Evolutionary conservation across 176 grass and related monocot species (phyloP).

Genomic region (Luzula sylvatica): DNA sequence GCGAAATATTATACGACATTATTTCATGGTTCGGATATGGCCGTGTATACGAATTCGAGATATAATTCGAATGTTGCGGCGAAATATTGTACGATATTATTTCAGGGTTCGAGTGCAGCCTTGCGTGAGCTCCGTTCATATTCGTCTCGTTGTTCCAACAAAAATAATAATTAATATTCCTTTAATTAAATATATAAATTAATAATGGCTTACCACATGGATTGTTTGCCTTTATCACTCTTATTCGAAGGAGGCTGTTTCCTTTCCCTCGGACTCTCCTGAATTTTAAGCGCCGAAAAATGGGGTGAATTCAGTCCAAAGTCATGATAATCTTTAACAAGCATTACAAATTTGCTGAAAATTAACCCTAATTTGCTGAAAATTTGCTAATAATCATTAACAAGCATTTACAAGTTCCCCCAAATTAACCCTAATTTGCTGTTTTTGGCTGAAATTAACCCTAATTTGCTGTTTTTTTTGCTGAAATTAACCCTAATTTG

Average conservation of each 20-base stretch:
- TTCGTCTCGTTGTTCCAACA: slow-evolving; percentile 29
- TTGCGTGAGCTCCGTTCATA: slow-evolving; percentile 18
- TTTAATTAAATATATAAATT: no score
- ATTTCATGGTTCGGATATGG: slow-evolving; percentile 36
- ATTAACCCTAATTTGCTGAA: no score
- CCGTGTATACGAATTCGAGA: slow-evolving; percentile 14
- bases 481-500: no score
- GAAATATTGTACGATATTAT: slow-evolving; percentile 9
- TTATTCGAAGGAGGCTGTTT: slow-evolving; percentile 32
- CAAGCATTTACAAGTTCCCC: no score
- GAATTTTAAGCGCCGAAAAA: not conserved
- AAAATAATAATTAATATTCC: no score
- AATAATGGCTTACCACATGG: slow-evolving; percentile 29
- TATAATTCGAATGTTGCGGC: slow-evolving; percentile 12
- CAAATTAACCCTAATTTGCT: no score
- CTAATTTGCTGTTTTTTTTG: no score
- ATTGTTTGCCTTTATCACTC: slow-evolving; percentile 50
- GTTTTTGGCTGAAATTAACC: no score
- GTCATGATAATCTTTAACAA: no score
- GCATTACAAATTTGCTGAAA: no score
- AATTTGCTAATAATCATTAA: no score
- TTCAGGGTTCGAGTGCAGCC: slow-evolving; percentile 34
- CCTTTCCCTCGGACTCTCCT: slow-evolving; percentile 35
- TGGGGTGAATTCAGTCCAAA: not conserved
- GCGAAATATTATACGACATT: slow-evolving; percentile 6